Evolutionary conservation across 345 rosid genomes (phyloP), one percentile per base, ranked within the genome.

Genomic region (Eucalyptus pumila): DNA sequence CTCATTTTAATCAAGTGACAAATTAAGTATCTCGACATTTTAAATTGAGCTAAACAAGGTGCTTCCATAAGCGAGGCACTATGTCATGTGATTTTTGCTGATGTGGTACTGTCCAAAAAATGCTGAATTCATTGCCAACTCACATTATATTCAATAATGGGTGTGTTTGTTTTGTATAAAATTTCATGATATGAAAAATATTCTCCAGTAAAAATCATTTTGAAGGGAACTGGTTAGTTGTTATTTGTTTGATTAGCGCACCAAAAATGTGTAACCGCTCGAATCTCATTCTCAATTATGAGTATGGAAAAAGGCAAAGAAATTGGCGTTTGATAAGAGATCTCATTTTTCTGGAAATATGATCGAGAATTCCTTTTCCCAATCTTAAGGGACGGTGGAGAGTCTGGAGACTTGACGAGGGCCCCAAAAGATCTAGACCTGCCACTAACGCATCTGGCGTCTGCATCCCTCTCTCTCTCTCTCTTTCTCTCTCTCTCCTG

Each of bases 261-360:
- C n/a, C 13, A 26, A 58, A 58, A 11, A 58, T 5, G n/a, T 24
- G 30, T 58, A 58, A 5, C 14, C 6, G 14, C 97, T 30, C 32
- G 17, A 14, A 62, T 14, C 72, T 62, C 72, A 7, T 14, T 65
- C 16, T 15, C 37, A 65, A 65, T 65, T 14, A 62, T 62, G 11
- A 4, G 34, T 62, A 62, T 62, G 15, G 34, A n/a, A 15, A 32
- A 65, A n/a, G 21, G 6, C 9, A 3, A n/a, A n/a, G 76, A 15
- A n/a, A 15, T 67, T 15, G 19, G 23, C 40, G 11, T 32, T 11
- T 15, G 40, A 16, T 67, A 32, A 67, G 37, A 67, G 80, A 67
- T 32, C 16, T 14, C 4, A 14, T 32, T 7, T 32, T 9, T 8
- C 98, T 26, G 99, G 95, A 88, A 93, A 95, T 60, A 96, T 96